Evolutionary conservation across 2,329 filamentous ascomycete genomes (phyloP).

Genomic region (Leptosphaerulina australis): DNA sequence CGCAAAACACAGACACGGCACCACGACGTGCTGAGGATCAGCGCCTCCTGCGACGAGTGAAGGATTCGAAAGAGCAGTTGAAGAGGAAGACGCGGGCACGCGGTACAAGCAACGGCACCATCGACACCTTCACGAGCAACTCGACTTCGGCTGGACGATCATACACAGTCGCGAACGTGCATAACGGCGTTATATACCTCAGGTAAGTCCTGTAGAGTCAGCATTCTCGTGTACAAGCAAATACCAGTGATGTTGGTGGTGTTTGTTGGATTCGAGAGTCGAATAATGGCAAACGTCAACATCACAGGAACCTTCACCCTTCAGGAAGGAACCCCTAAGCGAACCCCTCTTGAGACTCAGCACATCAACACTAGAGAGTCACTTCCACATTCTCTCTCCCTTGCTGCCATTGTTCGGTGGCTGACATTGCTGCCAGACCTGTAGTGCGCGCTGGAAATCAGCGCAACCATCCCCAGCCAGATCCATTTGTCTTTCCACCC

Average conservation of each 20-base stretch:
- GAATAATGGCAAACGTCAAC: conserved; percentile 1
- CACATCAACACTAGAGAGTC: background rate
- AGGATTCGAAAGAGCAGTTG: conserved; percentile 48
- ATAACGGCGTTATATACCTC: conserved; percentile 56
- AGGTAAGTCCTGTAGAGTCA: conserved; percentile 42
- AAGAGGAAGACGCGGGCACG: conserved; percentile 41
- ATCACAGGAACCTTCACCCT: background rate
- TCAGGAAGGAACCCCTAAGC: background rate
- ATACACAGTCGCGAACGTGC: conserved; percentile 57
- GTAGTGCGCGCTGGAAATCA: conserved; percentile 45
- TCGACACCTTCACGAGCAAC: conserved; percentile 36
- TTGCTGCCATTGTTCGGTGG: background rate
- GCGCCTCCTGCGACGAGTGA: conserved; percentile 44
- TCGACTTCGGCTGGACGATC: conserved; percentile 45
- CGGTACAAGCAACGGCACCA: conserved; percentile 42
- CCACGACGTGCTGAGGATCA: conserved; percentile 39
- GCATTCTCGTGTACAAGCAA: background rate
- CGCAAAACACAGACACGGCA: conserved; percentile 32
- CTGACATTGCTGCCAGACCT: conserved; percentile 35
- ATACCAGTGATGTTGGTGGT: background rate
- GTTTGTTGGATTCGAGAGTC: conserved; percentile 4
- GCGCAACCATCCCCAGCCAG: conserved; percentile 40
- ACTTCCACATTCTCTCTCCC: too few relatives aligned
- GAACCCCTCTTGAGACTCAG: background rate
- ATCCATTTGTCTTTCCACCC: conserved; percentile 49